Base-by-base conservation (phyloP, 805 yeast genomes). In the Candida jianshihensis region DNA sequence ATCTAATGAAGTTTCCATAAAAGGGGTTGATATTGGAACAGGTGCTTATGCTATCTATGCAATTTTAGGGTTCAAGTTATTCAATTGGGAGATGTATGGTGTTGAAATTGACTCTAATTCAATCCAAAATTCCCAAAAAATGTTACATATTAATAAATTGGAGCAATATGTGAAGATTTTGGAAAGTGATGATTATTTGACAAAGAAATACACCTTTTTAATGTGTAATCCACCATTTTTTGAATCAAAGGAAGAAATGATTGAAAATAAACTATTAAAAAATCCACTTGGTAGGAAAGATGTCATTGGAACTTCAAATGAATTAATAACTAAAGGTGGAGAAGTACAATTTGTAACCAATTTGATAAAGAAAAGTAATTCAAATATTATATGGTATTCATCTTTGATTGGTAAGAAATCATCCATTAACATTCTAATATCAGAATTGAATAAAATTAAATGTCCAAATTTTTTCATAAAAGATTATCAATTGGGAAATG, bases 191-290 rank as follows among this genome's bases (percentile, higher is more conserved):
- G 51, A 49, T 1, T 32, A 50, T 14, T 29, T 52, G 14, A 37
- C 37, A 17, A 35, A 26, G 2, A 19, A 28, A 2, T 41, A 43
- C 18, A 40, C 38, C 22, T 61, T 71, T 38, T 55, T 63, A 6
- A 59, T 73, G 48, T 72, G 78, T 47, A 73, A 73, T 44, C 79
- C 79, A 4, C 79, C 79, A 2, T 73, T 73, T 43, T 73, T 70
- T 45, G 37, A 44, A 3, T 59, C 68, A 1, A 10, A 19, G 0
- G 53, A 47, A 1, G 75, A 70, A 30, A 40, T 68, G 46, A 35
- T 40, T 5, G 26, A 32, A 4, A 49, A 51, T 13, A 28, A 36
- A 8, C 28, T 29, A 2, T n/a, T 26, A 5, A 71, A 70, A 41
- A 20, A 30, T 6, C 12, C 7, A 4, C 24, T 44, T 6, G 43